Base-by-base conservation (phyloP, 441 rosid species). In the Aquilaria agallochum region DNA sequence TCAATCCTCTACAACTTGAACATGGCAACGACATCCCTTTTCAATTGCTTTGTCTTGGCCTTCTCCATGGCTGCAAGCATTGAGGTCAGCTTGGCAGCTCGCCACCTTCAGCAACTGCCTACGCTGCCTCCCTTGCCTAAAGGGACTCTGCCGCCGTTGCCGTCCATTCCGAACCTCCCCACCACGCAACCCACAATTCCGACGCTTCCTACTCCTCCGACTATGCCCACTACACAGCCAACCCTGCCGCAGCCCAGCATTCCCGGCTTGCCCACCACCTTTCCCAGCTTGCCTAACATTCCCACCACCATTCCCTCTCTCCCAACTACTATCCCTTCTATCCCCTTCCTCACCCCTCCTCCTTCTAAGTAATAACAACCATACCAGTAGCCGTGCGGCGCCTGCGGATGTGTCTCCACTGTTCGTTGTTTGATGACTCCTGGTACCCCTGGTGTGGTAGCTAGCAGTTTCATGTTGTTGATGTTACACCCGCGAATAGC, bases 271-370 rank as follows among this genome's bases (percentile, higher is more conserved):
- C 64, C 78, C 2, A n/a, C 58, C 20, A 40, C 72, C 7, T 33
- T 67, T n/a, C 63, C 76, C 9, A 68, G 68, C 31, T 50, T 72
- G 1, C 68, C 72, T 4, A 50, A 46, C 65, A 14, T 65, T 46
- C 74, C 66, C 2, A 1, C 27, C 27, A 20, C 65, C 13, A 62
- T 71, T 9, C 75, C 75, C 30, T 44, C 36, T 1, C 30, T 69
- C 59, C 68, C 59, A 27, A 60, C 27, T 36, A 44, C 34, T 9
- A 58, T 71, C 10, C 72, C 72, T 14, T 59, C 76, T 15, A 62
- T 72, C 32, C 77, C 77, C 12, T 71, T 68, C 66, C 57, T 75
- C 49, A 11, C 79, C 50, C 76, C 76, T 54, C 76, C 80, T 36
- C 76, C 80, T 31, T 33, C 76, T 12, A 49, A 49, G 51, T 10